Percentiles rank a stretch among this genome's conserved stretches.
Conservation (phyloP, 2,329 filamentous ascomycete genomes). For the Talaromyces sp. region DNA sequence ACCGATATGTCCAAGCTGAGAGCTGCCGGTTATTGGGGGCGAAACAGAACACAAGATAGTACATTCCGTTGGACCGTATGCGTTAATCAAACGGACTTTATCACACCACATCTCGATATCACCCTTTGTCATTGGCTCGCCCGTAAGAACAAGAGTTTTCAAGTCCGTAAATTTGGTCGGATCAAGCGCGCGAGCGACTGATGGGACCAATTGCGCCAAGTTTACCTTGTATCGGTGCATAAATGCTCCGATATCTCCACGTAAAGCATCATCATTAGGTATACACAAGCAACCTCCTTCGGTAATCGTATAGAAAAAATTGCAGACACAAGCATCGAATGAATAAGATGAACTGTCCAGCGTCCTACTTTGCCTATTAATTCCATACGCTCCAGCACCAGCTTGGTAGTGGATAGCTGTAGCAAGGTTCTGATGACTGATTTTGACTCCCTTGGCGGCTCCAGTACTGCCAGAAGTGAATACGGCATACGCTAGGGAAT, state of each 20-base stretch:
- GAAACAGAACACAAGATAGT: slow-evolving; percentile 18
- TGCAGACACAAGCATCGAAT: slow-evolving; percentile 48
- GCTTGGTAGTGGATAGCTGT: slow-evolving; percentile 54
- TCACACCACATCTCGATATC: slow-evolving; percentile 2
- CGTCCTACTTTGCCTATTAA: slow-evolving; percentile 53
- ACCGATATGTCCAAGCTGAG: slow-evolving; percentile 33
- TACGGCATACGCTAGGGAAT: not conserved
- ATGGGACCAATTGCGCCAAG: slow-evolving; percentile 5
- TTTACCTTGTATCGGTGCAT: slow-evolving; percentile 30
- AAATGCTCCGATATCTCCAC: not conserved
- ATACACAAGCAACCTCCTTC: slow-evolving; percentile 54
- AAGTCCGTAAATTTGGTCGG: not conserved
- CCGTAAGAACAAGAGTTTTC: slow-evolving; percentile 6
- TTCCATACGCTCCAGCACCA: slow-evolving; percentile 44
- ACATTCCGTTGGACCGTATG: slow-evolving; percentile 11
- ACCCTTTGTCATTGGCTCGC: not conserved
- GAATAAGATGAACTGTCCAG: slow-evolving; percentile 55
- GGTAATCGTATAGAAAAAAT: slow-evolving; percentile 49
- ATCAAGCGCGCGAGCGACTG: not conserved
- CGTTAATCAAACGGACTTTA: slow-evolving; percentile 5
- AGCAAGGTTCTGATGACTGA: slow-evolving; percentile 38
- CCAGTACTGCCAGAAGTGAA: slow-evolving; percentile 16
- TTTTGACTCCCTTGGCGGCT: slow-evolving; percentile 5
- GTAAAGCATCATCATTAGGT: slow-evolving; percentile 33
- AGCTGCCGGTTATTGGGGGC: not conserved